These are phyloP conservation scores for Zopfia rhizophila DNA, from an alignment of 2,329 filamentous ascomycete species.

Conservation along the genomic window DNA sequence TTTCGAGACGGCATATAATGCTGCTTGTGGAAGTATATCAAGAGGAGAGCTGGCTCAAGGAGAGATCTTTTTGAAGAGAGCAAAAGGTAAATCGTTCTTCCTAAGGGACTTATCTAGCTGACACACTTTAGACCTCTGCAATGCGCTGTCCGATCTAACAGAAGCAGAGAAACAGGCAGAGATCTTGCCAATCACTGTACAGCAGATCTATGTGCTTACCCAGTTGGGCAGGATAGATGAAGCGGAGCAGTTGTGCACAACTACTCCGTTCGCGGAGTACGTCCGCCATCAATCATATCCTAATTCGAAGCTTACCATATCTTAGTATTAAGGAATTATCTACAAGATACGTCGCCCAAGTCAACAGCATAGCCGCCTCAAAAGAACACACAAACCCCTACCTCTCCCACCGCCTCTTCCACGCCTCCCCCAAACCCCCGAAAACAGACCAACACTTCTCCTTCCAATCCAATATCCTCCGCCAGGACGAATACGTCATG, in stretches of 20 bases:
- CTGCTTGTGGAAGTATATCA: constrained; percentile 77
- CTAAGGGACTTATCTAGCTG: background rate
- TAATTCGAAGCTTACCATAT: constrained; percentile 17
- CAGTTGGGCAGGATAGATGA: constrained; percentile 73
- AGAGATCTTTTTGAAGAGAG: constrained; percentile 73
- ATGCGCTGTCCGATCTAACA: constrained; percentile 75
- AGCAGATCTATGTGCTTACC: constrained; percentile 78
- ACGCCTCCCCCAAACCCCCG: constrained; percentile 63
- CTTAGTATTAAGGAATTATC: constrained; percentile 76
- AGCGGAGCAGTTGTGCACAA: constrained; percentile 70
- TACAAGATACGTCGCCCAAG: constrained; percentile 72
- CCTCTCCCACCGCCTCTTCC: constrained; percentile 70
- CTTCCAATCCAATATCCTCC: constrained; percentile 72
- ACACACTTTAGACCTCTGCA: constrained; percentile 68
- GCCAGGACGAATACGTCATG: constrained; percentile 71
- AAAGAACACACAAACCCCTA: constrained; percentile 70
- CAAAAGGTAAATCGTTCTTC: constrained; percentile 58
- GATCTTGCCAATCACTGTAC: constrained; percentile 77
- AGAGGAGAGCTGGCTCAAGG: constrained; percentile 73
- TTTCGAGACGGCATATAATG: constrained; percentile 86
- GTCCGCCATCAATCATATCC: constrained; percentile 34
- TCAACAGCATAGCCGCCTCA: constrained; percentile 68
- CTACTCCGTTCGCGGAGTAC: constrained; percentile 71
- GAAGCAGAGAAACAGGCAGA: constrained; percentile 80
- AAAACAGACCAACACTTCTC: constrained; percentile 74